Evolutionary conservation across 148 eudicot genomes (phyloP), one percentile per base, ranked within the genome.

Genomic region (Fagopyrum homotropicum): DNA sequence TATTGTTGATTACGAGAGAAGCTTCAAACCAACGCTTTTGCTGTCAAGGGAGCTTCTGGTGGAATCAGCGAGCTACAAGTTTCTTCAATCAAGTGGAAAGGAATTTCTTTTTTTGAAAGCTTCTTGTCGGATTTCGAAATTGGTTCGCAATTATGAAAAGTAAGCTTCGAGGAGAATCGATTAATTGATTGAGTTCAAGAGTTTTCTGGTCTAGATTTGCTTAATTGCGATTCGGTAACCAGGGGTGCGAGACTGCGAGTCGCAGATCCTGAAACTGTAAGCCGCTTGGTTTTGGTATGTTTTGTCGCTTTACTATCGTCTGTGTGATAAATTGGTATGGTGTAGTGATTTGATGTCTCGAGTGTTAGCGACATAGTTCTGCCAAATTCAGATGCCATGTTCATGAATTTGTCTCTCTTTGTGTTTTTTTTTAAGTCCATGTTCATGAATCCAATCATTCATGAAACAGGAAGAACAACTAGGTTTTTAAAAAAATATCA

Each of bases 361-460:
- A 43, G 71, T 73, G 66, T 76, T 50, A 77, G 88, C 77, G 85
- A 86, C 89, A 88, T 56, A 72, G 78, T 66, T 73, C 91, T 81
- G 89, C 73, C 79, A 84, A 56, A 16, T 48, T 44, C 86, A 76
- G 77, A 79, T 47, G 69, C 69, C 69, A 63, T 35, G 69, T 63
- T 63, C 69, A 35, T 63, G 45, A 35, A 4, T 63, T 63, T 30
- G 0, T 14, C 52, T 12, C 52, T 12, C 52, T 49, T 49, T 49
- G 12, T 7, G 40, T 35, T 1, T 59, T 52, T 22, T 11, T 11
- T 44, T 29, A 63, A 11, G 51, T 63, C 72, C 80, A 73, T 79
- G 74, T 69, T 71, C 22, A 6, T 29, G 45, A 45, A 15, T 15
- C 48, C 48, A 70, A 70, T 70, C 73, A 70, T 70, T 70, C 73